A percentile compares a stretch with the other conserved stretches of the same genome.
phyloP scores from a whole-genome alignment of 202 grass and related monocot genomes.

The Saccharum hybrid region DNA sequence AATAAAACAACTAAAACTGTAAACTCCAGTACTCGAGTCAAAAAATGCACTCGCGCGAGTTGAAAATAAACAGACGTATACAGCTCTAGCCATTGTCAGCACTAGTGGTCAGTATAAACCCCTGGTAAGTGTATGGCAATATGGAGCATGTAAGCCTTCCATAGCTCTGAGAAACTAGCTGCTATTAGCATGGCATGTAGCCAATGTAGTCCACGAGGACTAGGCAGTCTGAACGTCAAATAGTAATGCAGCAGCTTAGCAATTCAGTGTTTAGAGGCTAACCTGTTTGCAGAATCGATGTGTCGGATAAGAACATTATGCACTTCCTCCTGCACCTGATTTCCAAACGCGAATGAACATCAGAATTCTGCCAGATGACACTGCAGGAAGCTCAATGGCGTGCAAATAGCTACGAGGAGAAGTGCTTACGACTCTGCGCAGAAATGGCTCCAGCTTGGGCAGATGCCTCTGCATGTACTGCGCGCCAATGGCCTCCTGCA shows the following conservation, averaged over 20 bases:
- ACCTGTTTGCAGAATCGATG: conserved; percentile 69
- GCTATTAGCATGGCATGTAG: neutral
- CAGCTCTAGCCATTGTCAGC: neutral
- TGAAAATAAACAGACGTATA: neutral
- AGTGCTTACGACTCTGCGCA: conserved; percentile 73
- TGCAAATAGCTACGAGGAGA: neutral
- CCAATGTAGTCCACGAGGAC: neutral
- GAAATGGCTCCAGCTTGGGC: conserved; percentile 92
- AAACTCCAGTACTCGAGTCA: conserved; percentile 24
- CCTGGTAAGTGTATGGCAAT: neutral
- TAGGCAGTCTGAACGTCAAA: neutral
- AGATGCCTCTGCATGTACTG: conserved; percentile 95
- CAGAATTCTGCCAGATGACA: conserved; percentile 5
- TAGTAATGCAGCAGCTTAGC: neutral
- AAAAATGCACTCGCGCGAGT: neutral
- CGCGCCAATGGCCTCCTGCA: conserved; percentile 92
- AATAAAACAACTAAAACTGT: conserved; percentile 12
- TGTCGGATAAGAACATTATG: conserved; percentile 90
- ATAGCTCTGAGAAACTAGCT: neutral
- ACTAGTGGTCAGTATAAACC: neutral
- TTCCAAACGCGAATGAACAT: conserved; percentile 17
- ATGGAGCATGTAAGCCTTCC: neutral
- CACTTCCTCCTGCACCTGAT: conserved; percentile 98
- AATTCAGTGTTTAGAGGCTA: conserved; percentile 23
- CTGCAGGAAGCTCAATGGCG: neutral